Conservation (phyloP, 75 land plant genomes). For the Picea glauca region DNA sequence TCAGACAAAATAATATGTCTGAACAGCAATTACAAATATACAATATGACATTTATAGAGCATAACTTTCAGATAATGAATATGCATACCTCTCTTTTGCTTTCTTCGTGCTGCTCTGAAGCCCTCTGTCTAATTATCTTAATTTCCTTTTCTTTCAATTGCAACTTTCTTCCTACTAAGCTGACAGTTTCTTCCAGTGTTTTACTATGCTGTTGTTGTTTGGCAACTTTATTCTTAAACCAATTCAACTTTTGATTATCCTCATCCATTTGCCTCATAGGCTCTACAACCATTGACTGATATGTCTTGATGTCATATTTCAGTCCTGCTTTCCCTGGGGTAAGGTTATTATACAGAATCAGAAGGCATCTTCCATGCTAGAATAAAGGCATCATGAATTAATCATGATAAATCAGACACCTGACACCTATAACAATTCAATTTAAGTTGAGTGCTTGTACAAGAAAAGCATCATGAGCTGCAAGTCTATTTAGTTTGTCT, state of each 20-base stretch:
- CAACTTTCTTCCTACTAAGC: slow-evolving; percentile 37
- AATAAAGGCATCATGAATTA: too few species aligned
- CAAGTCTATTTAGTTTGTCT: too few species aligned
- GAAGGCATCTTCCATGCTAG: too few species aligned
- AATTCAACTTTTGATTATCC: slow-evolving; percentile 58
- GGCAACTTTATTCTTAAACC: slow-evolving; percentile 38
- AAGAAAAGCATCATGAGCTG: too few species aligned
- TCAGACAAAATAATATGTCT: too few species aligned
- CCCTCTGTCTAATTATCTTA: slow-evolving; percentile 40
- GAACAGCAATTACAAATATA: too few species aligned
- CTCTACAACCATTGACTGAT: slow-evolving; percentile 60
- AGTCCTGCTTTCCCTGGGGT: slow-evolving; percentile 58
- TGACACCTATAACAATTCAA: too few species aligned
- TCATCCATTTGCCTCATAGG: slow-evolving; percentile 76
- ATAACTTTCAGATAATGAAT: too few species aligned
- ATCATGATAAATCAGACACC: too few species aligned
- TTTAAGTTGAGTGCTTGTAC: too few species aligned
- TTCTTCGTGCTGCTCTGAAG: slow-evolving; percentile 52
- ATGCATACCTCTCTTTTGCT: slow-evolving; percentile 55
- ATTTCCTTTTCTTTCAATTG: slow-evolving; percentile 47
- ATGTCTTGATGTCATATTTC: slow-evolving; percentile 69
- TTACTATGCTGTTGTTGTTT: slow-evolving; percentile 37
- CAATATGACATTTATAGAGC: too few species aligned
- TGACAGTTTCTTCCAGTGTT: slow-evolving; percentile 47
- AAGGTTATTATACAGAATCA: too few species aligned